phyloP scores from a whole-genome alignment of 2,329 filamentous ascomycete genomes.

The Cercospora janseana region DNA sequence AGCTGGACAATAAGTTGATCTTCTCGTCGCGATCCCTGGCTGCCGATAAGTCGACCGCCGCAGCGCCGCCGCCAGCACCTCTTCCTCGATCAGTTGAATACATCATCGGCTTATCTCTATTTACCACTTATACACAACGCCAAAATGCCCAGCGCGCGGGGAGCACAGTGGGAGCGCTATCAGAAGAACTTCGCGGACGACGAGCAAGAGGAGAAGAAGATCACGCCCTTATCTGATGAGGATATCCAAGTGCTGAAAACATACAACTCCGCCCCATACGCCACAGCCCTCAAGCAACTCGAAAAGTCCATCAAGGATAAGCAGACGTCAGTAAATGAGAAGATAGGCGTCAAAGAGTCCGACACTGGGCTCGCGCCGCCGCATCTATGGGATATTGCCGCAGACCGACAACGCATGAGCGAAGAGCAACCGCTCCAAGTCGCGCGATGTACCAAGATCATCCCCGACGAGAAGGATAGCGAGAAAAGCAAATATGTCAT shows the following conservation, averaged over 20 bases:
- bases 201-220: conserved; percentile 99
- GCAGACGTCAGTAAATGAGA: conserved; percentile 96
- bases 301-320: conserved; percentile 99
- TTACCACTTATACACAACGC: neutral
- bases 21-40: no score
- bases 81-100: no score
- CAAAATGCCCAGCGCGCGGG: conserved; percentile 87
- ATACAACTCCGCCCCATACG: conserved; percentile 95
- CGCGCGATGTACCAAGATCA: conserved; percentile 98
- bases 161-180: conserved; percentile 90
- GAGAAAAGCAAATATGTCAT: conserved; percentile 99
- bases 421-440: conserved; percentile 98
- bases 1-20: no score
- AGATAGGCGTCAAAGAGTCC: conserved; percentile 89
- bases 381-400: conserved; percentile 97
- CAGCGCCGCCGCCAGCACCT: no score
- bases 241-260: conserved; percentile 99
- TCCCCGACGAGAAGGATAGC: conserved; percentile 89
- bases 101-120: no score
- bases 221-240: conserved; percentile 94
- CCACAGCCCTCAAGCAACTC: conserved; percentile 88
- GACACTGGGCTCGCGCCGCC: conserved; percentile 97
- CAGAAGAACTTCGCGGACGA: conserved; percentile 96
- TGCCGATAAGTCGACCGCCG: no score
- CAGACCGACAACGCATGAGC: conserved; percentile 95